Percentiles rank a stretch among this genome's conserved stretches.
Evolutionary conservation across 805 yeast genomes (phyloP).

Genomic region (Schwanniomyces yamadae): DNA sequence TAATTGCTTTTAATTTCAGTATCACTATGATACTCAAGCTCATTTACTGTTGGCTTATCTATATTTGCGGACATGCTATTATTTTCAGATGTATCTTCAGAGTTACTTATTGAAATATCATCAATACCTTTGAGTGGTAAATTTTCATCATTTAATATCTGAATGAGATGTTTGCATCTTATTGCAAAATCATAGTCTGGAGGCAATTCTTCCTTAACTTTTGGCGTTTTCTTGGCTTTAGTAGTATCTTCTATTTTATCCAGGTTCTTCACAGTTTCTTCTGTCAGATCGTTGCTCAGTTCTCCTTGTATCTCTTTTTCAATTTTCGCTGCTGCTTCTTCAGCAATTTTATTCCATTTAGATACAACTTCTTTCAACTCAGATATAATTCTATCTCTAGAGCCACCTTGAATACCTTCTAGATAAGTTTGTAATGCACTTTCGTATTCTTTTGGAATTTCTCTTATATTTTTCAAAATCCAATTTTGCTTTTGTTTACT

Average conservation of each 20-base stretch:
- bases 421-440: slow-evolving; percentile 51
- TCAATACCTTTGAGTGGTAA: slow-evolving; percentile 31
- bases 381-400: slow-evolving; percentile 54
- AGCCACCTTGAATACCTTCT: slow-evolving; percentile 67
- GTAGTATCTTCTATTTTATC: slow-evolving; percentile 8
- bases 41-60: neutral
- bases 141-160: slow-evolving; percentile 34
- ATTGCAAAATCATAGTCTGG: slow-evolving; percentile 40
- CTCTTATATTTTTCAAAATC: slow-evolving; percentile 62
- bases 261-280: slow-evolving; percentile 14
- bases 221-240: slow-evolving; percentile 8
- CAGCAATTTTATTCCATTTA: slow-evolving; percentile 56
- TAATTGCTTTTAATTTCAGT: neutral
- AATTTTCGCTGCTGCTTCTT: slow-evolving; percentile 39
- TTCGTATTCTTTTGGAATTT: slow-evolving; percentile 54
- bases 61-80: neutral
- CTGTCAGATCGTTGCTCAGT: slow-evolving; percentile 12
- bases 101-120: neutral
- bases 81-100: neutral
- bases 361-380: slow-evolving; percentile 48
- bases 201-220: slow-evolving; percentile 7
- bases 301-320: slow-evolving; percentile 34
- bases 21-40: neutral
- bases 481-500: slow-evolving; percentile 86
- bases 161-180: slow-evolving; percentile 39